Evolutionary conservation across 768 basidiomycete species (phyloP).

Genomic region (Psilocybe sp.): DNA sequence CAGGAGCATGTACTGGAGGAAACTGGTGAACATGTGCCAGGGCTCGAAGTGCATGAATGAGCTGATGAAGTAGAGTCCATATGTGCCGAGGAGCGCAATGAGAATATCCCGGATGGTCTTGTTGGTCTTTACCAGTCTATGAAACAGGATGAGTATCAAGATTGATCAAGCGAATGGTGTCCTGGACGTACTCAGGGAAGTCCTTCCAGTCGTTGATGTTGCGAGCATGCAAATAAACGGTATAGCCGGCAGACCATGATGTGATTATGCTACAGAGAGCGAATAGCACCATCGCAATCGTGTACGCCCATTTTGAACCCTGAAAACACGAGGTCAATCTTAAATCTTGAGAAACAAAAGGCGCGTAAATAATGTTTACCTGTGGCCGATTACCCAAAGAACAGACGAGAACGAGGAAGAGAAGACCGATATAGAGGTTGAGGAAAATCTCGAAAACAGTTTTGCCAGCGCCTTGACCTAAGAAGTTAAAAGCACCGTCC

Average conservation of each 20-base stretch:
- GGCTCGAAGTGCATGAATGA: conserved; percentile 91
- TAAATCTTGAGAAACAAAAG: not conserved
- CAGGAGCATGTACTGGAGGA: conserved; percentile 89
- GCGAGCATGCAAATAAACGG: conserved; percentile 81
- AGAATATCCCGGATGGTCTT: conserved; percentile 80
- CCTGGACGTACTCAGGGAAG: conserved; percentile 55
- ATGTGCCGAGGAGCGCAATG: conserved; percentile 73
- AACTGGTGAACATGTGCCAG: conserved; percentile 96
- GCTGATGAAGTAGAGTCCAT: conserved; percentile 81
- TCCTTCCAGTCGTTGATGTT: conserved; percentile 72
- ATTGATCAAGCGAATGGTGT: not conserved
- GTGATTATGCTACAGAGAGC: conserved; percentile 77
- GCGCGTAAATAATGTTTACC: conserved; percentile 18
- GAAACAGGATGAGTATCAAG: conserved; percentile 5
- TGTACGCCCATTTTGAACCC: conserved; percentile 88
- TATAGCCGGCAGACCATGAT: conserved; percentile 88
- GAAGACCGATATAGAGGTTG: conserved; percentile 78
- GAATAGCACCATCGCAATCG: conserved; percentile 71
- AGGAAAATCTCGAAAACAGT: conserved; percentile 76
- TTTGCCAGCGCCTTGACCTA: conserved; percentile 67
- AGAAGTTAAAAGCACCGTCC: conserved; percentile 78
- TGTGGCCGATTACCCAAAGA: conserved; percentile 91
- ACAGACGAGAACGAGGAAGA: conserved; percentile 82
- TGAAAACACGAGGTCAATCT: conserved; percentile 20
- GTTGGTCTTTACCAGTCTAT: conserved; percentile 60